These are phyloP conservation scores for Beauveria sp. DNA, from an alignment of 2,329 filamentous ascomycete species.

Conservation along the genomic window DNA sequence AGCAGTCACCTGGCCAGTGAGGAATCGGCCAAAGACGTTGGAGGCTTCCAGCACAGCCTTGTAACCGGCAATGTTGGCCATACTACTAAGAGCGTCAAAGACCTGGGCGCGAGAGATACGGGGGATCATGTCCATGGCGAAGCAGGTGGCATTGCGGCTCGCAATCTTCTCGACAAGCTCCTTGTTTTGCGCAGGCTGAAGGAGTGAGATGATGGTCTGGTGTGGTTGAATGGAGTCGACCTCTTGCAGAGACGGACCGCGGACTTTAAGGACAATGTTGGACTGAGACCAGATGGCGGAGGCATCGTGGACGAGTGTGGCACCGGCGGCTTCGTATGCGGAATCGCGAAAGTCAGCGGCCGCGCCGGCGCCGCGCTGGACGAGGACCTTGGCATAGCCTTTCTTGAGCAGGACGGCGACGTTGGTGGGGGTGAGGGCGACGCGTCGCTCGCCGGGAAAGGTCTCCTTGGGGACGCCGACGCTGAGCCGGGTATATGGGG, in stretches of 20 bases:
- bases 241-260: slow-evolving; percentile 64
- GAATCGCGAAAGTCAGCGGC: slow-evolving; percentile 70
- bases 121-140: slow-evolving; percentile 91
- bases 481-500: slow-evolving; percentile 63
- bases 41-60: slow-evolving; percentile 86
- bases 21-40: slow-evolving; percentile 79
- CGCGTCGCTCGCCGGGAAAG: slow-evolving; percentile 71
- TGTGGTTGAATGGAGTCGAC: slow-evolving; percentile 59
- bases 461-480: slow-evolving; percentile 75
- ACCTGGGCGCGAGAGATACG: slow-evolving; percentile 82
- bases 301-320: slow-evolving; percentile 62
- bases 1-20: slow-evolving; percentile 84
- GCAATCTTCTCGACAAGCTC: slow-evolving; percentile 66
- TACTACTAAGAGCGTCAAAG: slow-evolving; percentile 82
- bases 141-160: slow-evolving; percentile 61
- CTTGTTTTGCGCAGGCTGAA: slow-evolving; percentile 77
- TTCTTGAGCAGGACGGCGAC: slow-evolving; percentile 77
- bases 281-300: slow-evolving; percentile 64
- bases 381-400: slow-evolving; percentile 67
- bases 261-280: slow-evolving; percentile 79
- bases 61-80: slow-evolving; percentile 93
- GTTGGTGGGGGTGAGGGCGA: slow-evolving; percentile 79
- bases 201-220: slow-evolving; percentile 71
- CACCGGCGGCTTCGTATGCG: slow-evolving; percentile 71
- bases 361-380: slow-evolving; percentile 74